A percentile compares a stretch with the other conserved stretches of the same genome.
These are phyloP conservation scores for Carallia brachiata DNA, from an alignment of 345 rosid species.

Conservation along the genomic window DNA sequence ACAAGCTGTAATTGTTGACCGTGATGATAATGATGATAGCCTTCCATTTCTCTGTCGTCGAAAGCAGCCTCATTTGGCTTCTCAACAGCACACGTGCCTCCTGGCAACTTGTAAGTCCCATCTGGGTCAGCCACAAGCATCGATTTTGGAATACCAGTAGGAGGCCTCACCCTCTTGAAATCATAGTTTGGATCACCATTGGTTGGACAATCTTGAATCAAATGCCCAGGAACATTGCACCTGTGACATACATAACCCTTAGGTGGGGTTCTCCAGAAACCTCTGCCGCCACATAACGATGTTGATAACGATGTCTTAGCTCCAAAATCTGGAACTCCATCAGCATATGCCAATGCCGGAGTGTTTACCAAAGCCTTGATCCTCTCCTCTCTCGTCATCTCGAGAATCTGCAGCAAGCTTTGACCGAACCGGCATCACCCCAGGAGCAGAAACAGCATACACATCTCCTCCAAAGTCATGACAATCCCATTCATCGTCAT, in stretches of 20 bases:
- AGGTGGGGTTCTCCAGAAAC: conserved; percentile 94
- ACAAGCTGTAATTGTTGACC: no score
- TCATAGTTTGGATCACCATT: conserved; percentile 94
- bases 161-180: conserved; percentile 86
- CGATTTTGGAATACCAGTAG: conserved; percentile 99
- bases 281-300: conserved; percentile 50
- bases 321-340: conserved; percentile 87
- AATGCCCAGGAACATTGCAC: conserved; percentile 94
- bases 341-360: conserved; percentile 40
- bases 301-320: conserved; percentile 1
- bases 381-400: conserved; percentile 62
- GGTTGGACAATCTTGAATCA: conserved; percentile 97
- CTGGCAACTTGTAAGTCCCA: conserved; percentile 94
- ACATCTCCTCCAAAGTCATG: conserved; percentile 94
- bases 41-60: conserved; percentile 95
- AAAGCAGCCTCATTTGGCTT: conserved; percentile 98
- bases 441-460: conserved; percentile 64
- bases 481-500: conserved; percentile 70
- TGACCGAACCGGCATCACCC: conserved; percentile 51
- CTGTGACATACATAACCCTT: conserved; percentile 94
- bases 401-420: conserved; percentile 27
- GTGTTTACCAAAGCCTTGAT: conserved; percentile 87
- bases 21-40: conserved; percentile 62
- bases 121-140: conserved; percentile 95
- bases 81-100: conserved; percentile 91